phyloP scores from a whole-genome alignment of 2,329 filamentous ascomycete species.

The Colletotrichum sp. region DNA sequence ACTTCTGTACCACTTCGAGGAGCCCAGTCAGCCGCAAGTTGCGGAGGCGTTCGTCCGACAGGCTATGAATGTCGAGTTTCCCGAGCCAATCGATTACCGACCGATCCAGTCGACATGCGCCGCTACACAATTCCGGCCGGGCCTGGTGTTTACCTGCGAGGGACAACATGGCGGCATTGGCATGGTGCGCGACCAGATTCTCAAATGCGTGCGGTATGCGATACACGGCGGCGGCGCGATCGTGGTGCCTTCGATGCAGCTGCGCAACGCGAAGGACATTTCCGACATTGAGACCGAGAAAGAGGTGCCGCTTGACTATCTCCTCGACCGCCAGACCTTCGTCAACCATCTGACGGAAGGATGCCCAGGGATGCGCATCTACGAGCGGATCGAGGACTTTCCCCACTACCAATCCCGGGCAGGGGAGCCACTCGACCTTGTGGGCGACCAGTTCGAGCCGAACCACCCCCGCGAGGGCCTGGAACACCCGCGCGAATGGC shows the following conservation, averaged over 20 bases:
- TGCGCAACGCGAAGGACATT: slow-evolving; percentile 35
- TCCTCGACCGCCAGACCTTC: slow-evolving; percentile 32
- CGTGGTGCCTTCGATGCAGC: slow-evolving; percentile 39
- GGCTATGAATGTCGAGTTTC: slow-evolving; percentile 38
- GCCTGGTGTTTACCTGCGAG: slow-evolving; percentile 43
- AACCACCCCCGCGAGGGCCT: slow-evolving; percentile 29
- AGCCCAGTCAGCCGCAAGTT: neutral
- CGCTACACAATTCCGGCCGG: slow-evolving; percentile 34
- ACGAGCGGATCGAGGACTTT: slow-evolving; percentile 31
- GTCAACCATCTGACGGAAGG: slow-evolving; percentile 26
- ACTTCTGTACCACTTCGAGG: neutral
- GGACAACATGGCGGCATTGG: slow-evolving; percentile 43
- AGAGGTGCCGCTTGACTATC: slow-evolving; percentile 32
- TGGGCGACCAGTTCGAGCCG: slow-evolving; percentile 36
- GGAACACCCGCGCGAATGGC: slow-evolving; percentile 28
- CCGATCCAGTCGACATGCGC: slow-evolving; percentile 37
- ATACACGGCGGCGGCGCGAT: slow-evolving; percentile 40
- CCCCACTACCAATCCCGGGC: slow-evolving; percentile 26
- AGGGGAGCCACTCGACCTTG: slow-evolving; percentile 23
- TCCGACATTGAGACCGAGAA: slow-evolving; percentile 33
- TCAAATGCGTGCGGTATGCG: slow-evolving; percentile 45
- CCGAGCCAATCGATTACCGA: slow-evolving; percentile 35
- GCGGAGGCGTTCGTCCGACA: slow-evolving; percentile 25
- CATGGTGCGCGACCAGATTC: slow-evolving; percentile 44
- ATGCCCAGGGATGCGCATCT: slow-evolving; percentile 32